Evolutionary conservation across 345 rosid species (phyloP).

Genomic region (Diplotaxis tenuifolia): DNA sequence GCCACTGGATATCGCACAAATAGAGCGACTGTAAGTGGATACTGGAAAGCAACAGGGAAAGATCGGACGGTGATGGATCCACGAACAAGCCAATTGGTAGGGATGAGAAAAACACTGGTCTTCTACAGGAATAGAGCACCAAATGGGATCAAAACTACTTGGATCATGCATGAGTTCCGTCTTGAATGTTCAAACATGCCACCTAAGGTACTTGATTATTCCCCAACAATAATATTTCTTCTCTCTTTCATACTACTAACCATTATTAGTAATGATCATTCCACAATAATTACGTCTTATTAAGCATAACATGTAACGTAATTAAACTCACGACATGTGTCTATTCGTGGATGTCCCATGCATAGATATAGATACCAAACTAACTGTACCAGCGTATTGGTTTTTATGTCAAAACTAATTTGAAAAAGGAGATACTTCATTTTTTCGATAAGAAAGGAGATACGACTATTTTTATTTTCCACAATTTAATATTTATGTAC

Average conservation of each 20-base stretch:
- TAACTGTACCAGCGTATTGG: constrained; percentile 2
- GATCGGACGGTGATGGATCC: constrained; percentile 86
- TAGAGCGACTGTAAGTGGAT: constrained; percentile 79
- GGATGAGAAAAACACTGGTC: constrained; percentile 97
- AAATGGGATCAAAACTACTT: constrained; percentile 85
- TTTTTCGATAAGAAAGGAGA: too few relatives aligned
- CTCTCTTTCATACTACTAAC: constrained; percentile 24
- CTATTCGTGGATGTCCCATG: constrained; percentile 20
- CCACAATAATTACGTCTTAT: constrained; percentile 23
- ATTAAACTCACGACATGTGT: constrained; percentile 30
- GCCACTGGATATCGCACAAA: constrained; percentile 92
- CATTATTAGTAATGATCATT: constrained; percentile 29
- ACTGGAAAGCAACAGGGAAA: constrained; percentile 99
- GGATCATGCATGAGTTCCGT: constrained; percentile 99
- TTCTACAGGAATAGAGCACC: constrained; percentile 92
- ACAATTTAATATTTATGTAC: background rate
- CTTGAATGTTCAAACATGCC: constrained; percentile 86
- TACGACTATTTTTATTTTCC: too few relatives aligned
- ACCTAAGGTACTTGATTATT: constrained; percentile 64
- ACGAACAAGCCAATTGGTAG: constrained; percentile 55
- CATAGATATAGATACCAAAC: constrained; percentile 26
- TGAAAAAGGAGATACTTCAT: too few relatives aligned
- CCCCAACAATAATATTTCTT: constrained; percentile 2
- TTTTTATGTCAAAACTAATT: constrained; percentile 1
- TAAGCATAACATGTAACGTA: constrained; percentile 17